Percentiles rank a stretch among this genome's conserved stretches.
phyloP scores from a whole-genome alignment of 306 rosid species.

The Vigna radiata region DNA sequence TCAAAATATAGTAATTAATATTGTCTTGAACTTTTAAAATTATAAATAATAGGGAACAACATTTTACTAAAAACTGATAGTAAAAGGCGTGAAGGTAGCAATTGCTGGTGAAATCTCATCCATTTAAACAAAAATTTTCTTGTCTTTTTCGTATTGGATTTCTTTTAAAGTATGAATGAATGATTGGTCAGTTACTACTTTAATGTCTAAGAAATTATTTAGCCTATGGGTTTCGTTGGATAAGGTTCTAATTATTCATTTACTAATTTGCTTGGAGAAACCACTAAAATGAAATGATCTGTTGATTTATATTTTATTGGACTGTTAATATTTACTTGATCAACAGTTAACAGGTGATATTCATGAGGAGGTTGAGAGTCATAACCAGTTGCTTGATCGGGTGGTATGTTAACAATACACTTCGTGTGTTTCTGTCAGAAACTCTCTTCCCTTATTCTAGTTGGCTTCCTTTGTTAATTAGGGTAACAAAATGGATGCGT shows the following conservation, averaged over 20 bases:
- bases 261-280: slow-evolving; percentile 3
- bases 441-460: slow-evolving; percentile 26
- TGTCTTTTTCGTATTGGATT: slow-evolving; percentile 10
- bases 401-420: slow-evolving; percentile 63
- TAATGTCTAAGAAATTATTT: neutral
- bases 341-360: slow-evolving; percentile 95
- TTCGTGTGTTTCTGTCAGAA: neutral
- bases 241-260: slow-evolving; percentile 6
- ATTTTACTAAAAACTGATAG: neutral
- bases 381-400: slow-evolving; percentile 79
- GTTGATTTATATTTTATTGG: slow-evolving; percentile 24
- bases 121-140: slow-evolving; percentile 2
- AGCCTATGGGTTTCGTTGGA: slow-evolving; percentile 14
- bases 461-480: slow-evolving; percentile 46
- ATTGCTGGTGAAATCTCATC: neutral
- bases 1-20: neutral
- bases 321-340: slow-evolving; percentile 36
- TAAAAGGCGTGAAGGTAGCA: neutral
- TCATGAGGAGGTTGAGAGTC: slow-evolving; percentile 92
- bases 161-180: slow-evolving; percentile 18
- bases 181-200: slow-evolving; percentile 21
- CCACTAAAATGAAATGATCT: slow-evolving; percentile 38
- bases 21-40: neutral
- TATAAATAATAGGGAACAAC: neutral
- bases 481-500: slow-evolving; percentile 91